Evolutionary conservation across 345 rosid genomes (phyloP).

Genomic region (Citrus medica): DNA sequence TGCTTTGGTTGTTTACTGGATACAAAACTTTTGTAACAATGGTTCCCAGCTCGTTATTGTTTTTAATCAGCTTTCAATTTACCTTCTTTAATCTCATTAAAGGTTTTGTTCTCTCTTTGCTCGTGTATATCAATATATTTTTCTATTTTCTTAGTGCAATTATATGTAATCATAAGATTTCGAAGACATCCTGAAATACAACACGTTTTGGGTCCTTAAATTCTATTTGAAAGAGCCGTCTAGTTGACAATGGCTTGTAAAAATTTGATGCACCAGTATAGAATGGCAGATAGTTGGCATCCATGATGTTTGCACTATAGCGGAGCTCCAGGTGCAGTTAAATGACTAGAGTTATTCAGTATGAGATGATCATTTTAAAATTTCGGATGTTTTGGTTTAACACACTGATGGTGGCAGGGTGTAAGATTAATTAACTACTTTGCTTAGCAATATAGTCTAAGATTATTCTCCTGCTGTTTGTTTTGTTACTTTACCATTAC

Average conservation of each 20-base stretch:
- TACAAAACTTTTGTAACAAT: neutral
- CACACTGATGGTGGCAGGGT: neutral
- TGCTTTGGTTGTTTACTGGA: neutral
- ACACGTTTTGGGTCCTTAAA: neutral
- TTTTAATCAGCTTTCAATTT: neutral
- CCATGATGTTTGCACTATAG: neutral
- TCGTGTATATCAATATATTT: neutral
- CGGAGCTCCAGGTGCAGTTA: neutral
- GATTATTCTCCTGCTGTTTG: conserved; percentile 2
- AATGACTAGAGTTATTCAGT: neutral
- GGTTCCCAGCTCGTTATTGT: neutral
- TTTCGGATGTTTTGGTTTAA: neutral
- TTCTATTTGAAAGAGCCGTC: neutral
- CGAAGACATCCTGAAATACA: neutral
- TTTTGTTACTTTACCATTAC: neutral
- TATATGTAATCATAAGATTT: neutral
- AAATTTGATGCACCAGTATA: neutral
- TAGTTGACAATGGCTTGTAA: neutral
- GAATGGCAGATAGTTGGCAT: neutral
- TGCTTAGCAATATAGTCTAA: neutral
- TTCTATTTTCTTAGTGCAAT: neutral
- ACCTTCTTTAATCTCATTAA: neutral
- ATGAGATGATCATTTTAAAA: neutral
- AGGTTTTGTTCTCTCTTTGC: neutral
- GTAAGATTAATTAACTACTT: neutral